These are phyloP conservation scores for Aspergillus nidulans DNA, from an alignment of 495 filamentous ascomycete genomes.

Conservation along the genomic window DNA sequence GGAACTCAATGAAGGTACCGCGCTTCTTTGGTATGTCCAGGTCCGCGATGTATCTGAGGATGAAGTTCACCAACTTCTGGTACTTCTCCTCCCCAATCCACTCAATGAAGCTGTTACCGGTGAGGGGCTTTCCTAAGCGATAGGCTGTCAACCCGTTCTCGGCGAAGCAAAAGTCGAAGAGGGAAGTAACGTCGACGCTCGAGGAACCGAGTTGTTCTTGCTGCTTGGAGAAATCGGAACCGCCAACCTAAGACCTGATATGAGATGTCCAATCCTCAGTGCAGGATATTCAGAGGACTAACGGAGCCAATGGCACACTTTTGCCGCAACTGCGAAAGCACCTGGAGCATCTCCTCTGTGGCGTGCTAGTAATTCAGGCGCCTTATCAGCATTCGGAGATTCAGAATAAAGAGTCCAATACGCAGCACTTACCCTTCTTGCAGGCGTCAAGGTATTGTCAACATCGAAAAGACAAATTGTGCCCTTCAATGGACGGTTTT, in stretches of 20 bases:
- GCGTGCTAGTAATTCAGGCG: slow-evolving; percentile 42
- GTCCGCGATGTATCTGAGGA: slow-evolving; percentile 85
- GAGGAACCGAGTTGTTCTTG: slow-evolving; percentile 84
- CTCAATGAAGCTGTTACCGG: slow-evolving; percentile 77
- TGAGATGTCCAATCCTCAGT: slow-evolving; percentile 9
- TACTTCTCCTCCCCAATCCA: slow-evolving; percentile 93
- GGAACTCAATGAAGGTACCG: slow-evolving; percentile 95
- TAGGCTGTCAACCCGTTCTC: slow-evolving; percentile 95
- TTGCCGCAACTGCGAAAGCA: slow-evolving; percentile 75
- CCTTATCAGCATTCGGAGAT: background rate
- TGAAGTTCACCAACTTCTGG: slow-evolving; percentile 80
- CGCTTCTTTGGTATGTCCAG: slow-evolving; percentile 81
- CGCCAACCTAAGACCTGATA: slow-evolving; percentile 51
- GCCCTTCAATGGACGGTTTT: slow-evolving; percentile 76
- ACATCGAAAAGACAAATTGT: slow-evolving; percentile 94
- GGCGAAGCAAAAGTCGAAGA: slow-evolving; percentile 95
- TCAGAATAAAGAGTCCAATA: background rate
- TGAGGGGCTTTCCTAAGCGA: slow-evolving; percentile 67
- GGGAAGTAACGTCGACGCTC: slow-evolving; percentile 59
- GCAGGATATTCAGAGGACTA: slow-evolving; percentile 19
- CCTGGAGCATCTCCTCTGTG: slow-evolving; percentile 73
- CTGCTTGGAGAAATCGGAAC: slow-evolving; percentile 85
- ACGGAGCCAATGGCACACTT: slow-evolving; percentile 88
- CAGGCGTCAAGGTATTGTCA: slow-evolving; percentile 78
- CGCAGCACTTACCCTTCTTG: slow-evolving; percentile 57